Evolutionary conservation across 1,139 yeast genomes (phyloP).

Genomic region (Pichia sp.): DNA sequence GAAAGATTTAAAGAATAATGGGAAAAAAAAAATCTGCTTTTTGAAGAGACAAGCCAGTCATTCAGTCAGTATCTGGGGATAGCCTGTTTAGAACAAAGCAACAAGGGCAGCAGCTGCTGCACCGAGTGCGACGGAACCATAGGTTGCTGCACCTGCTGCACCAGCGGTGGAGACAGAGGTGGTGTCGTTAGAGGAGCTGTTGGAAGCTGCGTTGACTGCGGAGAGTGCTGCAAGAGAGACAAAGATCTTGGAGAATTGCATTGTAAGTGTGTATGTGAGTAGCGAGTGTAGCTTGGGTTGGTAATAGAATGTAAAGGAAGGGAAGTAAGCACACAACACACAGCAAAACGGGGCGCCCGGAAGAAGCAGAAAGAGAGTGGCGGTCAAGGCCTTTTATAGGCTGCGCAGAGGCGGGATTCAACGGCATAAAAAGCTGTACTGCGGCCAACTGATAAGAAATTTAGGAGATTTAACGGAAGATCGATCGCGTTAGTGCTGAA

Average conservation of each 20-base stretch:
- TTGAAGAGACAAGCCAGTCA: too few relatives aligned
- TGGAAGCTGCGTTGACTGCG: constrained; percentile 39
- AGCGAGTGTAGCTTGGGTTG: background rate
- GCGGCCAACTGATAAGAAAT: too few relatives aligned
- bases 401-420: too few relatives aligned
- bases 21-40: too few relatives aligned
- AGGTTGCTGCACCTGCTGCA: constrained; percentile 30
- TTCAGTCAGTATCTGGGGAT: too few relatives aligned
- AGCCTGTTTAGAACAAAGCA: constrained; percentile 57
- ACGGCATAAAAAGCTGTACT: too few relatives aligned
- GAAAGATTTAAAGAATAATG: too few relatives aligned
- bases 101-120: constrained; percentile 73
- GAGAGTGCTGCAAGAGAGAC: constrained; percentile 37
- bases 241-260: constrained; percentile 54
- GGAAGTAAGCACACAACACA: background rate
- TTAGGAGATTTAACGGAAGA: too few relatives aligned
- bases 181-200: constrained; percentile 21
- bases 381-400: too few relatives aligned
- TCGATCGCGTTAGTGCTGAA: too few relatives aligned
- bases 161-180: constrained; percentile 31
- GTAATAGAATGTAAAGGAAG: background rate
- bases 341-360: too few relatives aligned
- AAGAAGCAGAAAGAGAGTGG: too few relatives aligned
- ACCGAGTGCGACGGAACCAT: constrained; percentile 59
- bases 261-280: constrained; percentile 26